Base-by-base conservation (phyloP, 2,329 filamentous ascomycete genomes). In the Aspergillus awamori region DNA sequence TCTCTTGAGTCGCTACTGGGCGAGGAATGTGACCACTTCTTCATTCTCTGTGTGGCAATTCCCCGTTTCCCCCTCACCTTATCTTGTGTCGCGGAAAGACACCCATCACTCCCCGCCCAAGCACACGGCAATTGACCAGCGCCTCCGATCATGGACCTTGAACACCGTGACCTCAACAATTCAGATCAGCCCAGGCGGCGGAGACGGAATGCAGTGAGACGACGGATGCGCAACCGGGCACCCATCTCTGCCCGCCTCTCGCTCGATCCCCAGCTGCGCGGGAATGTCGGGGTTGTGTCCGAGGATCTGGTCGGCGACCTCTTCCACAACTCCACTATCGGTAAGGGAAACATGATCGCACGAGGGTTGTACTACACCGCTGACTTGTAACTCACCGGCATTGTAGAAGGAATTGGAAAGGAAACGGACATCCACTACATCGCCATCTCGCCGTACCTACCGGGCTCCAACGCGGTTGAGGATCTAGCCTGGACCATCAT, bases 241-340 rank as follows among this genome's bases (percentile, higher is more conserved):
- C 85, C 93, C 47, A 83, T 96, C 61, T 85, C 91, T 61, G 93
- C 92, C 59, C 88, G 90, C 60, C 83, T 98, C 54, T 85, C 96
- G 39, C 86, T 97, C 59, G 93, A 97, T 76, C 90, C 93, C 73
- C 89, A 90, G 75, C 83, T 96, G 70, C 91, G 89, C 77, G 92
- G 91, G 57, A 92, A 97, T 73, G 84, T 93, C 63, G 95, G 93
- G 65, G 86, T 95, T 65, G 78, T 98, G 57, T 97, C 94, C 11
- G 89, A 92, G 70, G 92, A 97, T 76, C 83, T 99, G 55, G 92
- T 93, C 70, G 82, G 84, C 51, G 90, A 96, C 72, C 84, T 98
- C 55, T 96, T 78, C 88, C 91, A 64, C 80, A 86, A 69, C 71
- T 84, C 68, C 77, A 78, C 67, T 70, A 85, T 87, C 74, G 76